These are phyloP conservation scores for Fusarium acutatum DNA, from an alignment of 2,329 filamentous ascomycete species.

Conservation along the genomic window DNA sequence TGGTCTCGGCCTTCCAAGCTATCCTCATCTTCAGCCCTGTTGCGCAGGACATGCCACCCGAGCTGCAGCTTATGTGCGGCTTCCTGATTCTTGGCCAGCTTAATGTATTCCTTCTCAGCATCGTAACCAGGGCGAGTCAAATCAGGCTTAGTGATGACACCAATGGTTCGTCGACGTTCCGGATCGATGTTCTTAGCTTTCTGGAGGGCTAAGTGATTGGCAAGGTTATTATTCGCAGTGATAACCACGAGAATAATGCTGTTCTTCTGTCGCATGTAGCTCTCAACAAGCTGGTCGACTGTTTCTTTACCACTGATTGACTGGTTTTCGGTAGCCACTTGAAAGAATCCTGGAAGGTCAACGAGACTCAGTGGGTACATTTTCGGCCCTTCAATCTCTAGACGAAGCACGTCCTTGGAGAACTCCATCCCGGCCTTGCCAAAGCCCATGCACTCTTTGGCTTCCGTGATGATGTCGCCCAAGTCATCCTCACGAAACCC, in stretches of 20 bases:
- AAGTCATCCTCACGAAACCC: conserved; percentile 53
- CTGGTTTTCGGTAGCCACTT: conserved; percentile 45
- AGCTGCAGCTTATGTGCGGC: conserved; percentile 46
- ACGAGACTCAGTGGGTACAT: conserved; percentile 60
- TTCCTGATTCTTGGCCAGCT: conserved; percentile 47
- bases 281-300: conserved; percentile 51
- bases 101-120: conserved; percentile 54
- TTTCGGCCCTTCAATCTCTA: conserved; percentile 56
- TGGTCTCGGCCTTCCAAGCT: conserved; percentile 42
- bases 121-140: conserved; percentile 28
- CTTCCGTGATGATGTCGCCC: conserved; percentile 58
- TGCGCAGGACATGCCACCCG: conserved; percentile 65
- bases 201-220: conserved; percentile 61
- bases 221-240: conserved; percentile 58
- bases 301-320: conserved; percentile 42
- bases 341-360: conserved; percentile 61
- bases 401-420: conserved; percentile 55
- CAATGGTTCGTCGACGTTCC: conserved; percentile 57
- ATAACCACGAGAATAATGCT: conserved; percentile 68
- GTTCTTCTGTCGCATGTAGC: conserved; percentile 65
- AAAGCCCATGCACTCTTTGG: conserved; percentile 60
- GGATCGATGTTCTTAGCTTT: conserved; percentile 55
- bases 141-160: conserved; percentile 67
- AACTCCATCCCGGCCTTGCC: conserved; percentile 45
- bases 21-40: conserved; percentile 49